phyloP scores from a whole-genome alignment of 2,329 filamentous ascomycete genomes.

The Chaetoscypha palmicola region DNA sequence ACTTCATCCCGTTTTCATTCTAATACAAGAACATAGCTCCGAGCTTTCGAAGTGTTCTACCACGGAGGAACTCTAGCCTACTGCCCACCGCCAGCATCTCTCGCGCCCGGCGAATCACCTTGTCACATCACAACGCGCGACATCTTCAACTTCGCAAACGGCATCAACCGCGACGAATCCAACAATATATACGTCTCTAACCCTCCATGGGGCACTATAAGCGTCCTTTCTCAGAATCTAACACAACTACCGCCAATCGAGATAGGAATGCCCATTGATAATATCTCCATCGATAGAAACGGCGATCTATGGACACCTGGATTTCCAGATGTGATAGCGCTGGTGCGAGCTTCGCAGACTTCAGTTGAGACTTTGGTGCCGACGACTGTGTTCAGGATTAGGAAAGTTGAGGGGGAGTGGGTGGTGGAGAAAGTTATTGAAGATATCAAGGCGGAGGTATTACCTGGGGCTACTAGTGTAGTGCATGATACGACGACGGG shows the following conservation, averaged over 20 bases:
- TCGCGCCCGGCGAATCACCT: conserved; percentile 3
- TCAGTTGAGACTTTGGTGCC: conserved; percentile 12
- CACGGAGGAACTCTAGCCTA: conserved; percentile 24
- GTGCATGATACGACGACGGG: conserved; percentile 26
- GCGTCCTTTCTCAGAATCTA: conserved; percentile 13
- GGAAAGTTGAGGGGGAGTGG: conserved; percentile 14
- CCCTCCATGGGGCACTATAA: conserved; percentile 25
- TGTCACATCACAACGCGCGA: conserved; percentile 19
- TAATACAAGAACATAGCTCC: background rate
- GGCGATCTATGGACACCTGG: conserved; percentile 30
- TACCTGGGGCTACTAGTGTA: conserved; percentile 19
- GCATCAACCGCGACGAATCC: conserved; percentile 24
- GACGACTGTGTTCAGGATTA: conserved; percentile 21
- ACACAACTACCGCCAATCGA: conserved; percentile 20
- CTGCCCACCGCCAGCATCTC: conserved; percentile 17
- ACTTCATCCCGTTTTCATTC: conserved; percentile 1
- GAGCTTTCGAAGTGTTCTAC: conserved; percentile 1
- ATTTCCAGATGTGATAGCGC: conserved; percentile 25
- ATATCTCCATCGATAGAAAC: conserved; percentile 28
- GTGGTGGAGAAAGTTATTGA: conserved; percentile 29
- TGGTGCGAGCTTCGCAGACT: conserved; percentile 19
- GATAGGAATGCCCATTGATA: conserved; percentile 30
- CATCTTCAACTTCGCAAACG: conserved; percentile 29
- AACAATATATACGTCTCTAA: conserved; percentile 28
- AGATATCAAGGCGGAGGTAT: conserved; percentile 25